A percentile compares a stretch with the other conserved stretches of the same genome.
Conservation (phyloP, 2,329 filamentous ascomycete species). For the Diaporthe humulicola region DNA sequence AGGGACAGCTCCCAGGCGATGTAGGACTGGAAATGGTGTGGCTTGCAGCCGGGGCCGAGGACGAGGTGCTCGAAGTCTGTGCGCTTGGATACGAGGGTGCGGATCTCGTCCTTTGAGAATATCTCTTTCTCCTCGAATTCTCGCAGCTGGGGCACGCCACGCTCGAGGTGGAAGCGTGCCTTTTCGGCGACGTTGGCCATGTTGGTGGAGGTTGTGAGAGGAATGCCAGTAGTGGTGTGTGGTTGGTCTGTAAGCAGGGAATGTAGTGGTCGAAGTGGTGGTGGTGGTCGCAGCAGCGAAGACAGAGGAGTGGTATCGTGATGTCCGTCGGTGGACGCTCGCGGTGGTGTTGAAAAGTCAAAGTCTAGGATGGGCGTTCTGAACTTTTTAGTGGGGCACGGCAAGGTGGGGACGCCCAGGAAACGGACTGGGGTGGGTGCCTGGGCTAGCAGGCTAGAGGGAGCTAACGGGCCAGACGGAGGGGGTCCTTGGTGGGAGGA, state of each 20-base stretch:
- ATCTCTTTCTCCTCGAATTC: constrained; percentile 94
- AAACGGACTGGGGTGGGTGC: neutral
- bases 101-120: constrained; percentile 92
- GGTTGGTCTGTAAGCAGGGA: neutral
- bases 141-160: constrained; percentile 90
- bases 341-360: constrained; percentile 28
- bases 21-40: constrained; percentile 87
- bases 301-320: neutral
- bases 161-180: constrained; percentile 94
- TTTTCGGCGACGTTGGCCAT: constrained; percentile 94
- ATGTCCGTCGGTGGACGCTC: no score
- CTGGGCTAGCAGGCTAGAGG: neutral
- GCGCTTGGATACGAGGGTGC: constrained; percentile 87
- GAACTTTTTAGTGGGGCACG: constrained; percentile 31
- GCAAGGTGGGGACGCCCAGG: neutral
- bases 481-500: constrained; percentile 8
- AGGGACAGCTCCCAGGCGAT: constrained; percentile 78
- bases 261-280: neutral
- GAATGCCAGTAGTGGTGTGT: neutral
- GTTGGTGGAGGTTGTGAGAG: constrained; percentile 30
- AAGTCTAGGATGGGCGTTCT: constrained; percentile 6
- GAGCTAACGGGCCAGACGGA: neutral
- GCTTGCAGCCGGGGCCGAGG: constrained; percentile 82
- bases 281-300: neutral
- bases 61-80: constrained; percentile 95